Evolutionary conservation across 2,329 filamentous ascomycete species (phyloP).

Genomic region (Colletotrichum tanaceti): DNA sequence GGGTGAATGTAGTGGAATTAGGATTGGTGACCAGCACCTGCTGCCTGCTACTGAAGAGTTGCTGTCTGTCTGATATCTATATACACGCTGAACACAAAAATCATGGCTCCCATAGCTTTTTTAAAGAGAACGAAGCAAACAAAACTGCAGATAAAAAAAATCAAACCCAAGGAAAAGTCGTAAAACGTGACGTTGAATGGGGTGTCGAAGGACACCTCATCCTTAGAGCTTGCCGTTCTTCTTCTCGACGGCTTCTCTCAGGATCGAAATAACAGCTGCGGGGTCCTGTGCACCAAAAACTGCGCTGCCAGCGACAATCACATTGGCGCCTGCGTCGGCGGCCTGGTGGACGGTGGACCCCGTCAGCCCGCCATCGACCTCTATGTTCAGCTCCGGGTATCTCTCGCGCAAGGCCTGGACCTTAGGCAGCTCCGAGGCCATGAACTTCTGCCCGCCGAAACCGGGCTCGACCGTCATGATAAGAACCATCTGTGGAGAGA

Average conservation of each 20-base stretch:
- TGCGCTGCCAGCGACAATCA: conserved; percentile 96
- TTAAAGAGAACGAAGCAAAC: neutral
- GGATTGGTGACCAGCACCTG: conserved; percentile 25
- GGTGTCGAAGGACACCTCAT: neutral
- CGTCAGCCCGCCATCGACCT: conserved; percentile 93
- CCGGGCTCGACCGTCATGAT: conserved; percentile 98
- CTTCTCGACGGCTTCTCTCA: conserved; percentile 83
- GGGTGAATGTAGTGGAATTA: conserved; percentile 20
- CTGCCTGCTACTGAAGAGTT: conserved; percentile 5
- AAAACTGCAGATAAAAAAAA: conserved; percentile 1
- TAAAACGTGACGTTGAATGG: conserved; percentile 24
- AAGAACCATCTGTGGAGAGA: conserved; percentile 79
- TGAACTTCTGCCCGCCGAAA: conserved; percentile 98
- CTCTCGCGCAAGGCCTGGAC: conserved; percentile 83
- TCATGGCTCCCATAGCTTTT: conserved; percentile 36
- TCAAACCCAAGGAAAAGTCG: conserved; percentile 22
- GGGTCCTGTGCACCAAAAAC: conserved; percentile 95
- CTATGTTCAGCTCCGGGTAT: conserved; percentile 95
- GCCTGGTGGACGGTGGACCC: conserved; percentile 92
- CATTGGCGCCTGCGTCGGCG: conserved; percentile 94
- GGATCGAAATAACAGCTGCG: conserved; percentile 82
- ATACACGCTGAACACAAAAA: conserved; percentile 23
- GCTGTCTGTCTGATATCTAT: conserved; percentile 27
- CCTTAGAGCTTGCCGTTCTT: conserved; percentile 55
- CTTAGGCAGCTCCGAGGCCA: conserved; percentile 95